A percentile compares a stretch with the other conserved stretches of the same genome.
These are phyloP conservation scores for Pyrenopolyporus hunteri DNA, from an alignment of 495 filamentous ascomycete species.

Conservation along the genomic window DNA sequence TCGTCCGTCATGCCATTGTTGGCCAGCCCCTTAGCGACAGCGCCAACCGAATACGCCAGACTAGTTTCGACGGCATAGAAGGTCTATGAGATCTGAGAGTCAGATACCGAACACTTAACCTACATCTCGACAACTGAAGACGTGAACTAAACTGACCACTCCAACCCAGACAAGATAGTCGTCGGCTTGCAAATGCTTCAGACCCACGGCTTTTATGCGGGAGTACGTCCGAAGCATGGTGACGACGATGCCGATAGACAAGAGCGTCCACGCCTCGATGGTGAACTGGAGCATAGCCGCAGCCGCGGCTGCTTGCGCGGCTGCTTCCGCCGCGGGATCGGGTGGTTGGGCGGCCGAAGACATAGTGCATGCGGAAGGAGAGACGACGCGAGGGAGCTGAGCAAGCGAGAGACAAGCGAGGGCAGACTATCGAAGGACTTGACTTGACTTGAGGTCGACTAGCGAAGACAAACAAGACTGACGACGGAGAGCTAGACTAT, in stretches of 20 bases:
- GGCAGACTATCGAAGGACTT: slow-evolving; percentile 20
- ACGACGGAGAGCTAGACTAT: slow-evolving; percentile 17
- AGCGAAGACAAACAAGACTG: slow-evolving; percentile 11
- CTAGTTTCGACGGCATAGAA: slow-evolving; percentile 48
- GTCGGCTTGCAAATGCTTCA: slow-evolving; percentile 44
- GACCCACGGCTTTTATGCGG: slow-evolving; percentile 45
- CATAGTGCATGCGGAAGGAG: slow-evolving; percentile 7
- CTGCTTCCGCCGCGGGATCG: slow-evolving; percentile 24
- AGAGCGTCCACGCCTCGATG: slow-evolving; percentile 55
- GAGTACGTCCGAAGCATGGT: slow-evolving; percentile 47
- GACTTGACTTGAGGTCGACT: slow-evolving; percentile 30
- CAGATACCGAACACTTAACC: not conserved
- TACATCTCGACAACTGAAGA: not conserved
- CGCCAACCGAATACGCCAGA: slow-evolving; percentile 47
- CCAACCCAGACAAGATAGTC: slow-evolving; percentile 52
- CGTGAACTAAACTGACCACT: slow-evolving; percentile 43
- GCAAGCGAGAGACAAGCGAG: slow-evolving; percentile 14
- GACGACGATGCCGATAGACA: slow-evolving; percentile 46
- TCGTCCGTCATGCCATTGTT: slow-evolving; percentile 67
- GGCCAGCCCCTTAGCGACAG: slow-evolving; percentile 60
- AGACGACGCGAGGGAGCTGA: slow-evolving; percentile 4
- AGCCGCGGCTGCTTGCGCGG: slow-evolving; percentile 36
- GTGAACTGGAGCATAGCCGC: slow-evolving; percentile 44
- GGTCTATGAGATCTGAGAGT: slow-evolving; percentile 29
- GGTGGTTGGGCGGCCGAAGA: slow-evolving; percentile 22